Evolutionary conservation across 805 yeast genomes (phyloP), one percentile per base, ranked within the genome.

Genomic region (Kurtzmaniella cleridarum): DNA sequence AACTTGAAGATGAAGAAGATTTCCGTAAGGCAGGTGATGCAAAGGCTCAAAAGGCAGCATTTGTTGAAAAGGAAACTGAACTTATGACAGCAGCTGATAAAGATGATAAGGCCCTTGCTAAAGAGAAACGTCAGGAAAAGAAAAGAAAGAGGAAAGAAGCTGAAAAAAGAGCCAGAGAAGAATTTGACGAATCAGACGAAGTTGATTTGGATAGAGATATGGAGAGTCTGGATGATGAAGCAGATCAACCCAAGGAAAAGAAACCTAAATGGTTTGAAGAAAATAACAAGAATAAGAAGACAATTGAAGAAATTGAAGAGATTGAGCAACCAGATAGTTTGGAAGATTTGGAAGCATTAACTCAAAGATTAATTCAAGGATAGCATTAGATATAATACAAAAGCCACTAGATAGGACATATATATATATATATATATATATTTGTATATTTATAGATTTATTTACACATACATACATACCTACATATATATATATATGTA

Each of bases 291-390:
- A 45, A 45, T 10, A 46, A 43, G n/a, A 42, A 38, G 8, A 50
- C 57, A 15, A 60, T 55, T 31, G 57, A 57, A 8, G 52, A 57
- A 8, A 64, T 84, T 34, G 66, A 85, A 43, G 96, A 90, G 64
- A 70, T 86, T 34, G 95, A 86, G 50, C 86, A 81, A 51, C 97
- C 97, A 12, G 84, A 87, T 53, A 84, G 95, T 13, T 69, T 93
- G 58, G 96, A 88, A 60, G 98, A 93, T 55, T 74, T 93, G 61
- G 98, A 93, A 69, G 89, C 95, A 36, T 75, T 87, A 66, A 81
- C 95, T 2, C 74, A 70, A 33, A 65, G 66, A 48, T 69, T 76
- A 54, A 56, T 75, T 29, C 53, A 44, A 16, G 40, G 38, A 14
- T 44, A 39, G 39, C 10, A 23, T 10, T 20, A 20, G 24, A 20